These are phyloP conservation scores for Rhizopus stolonifer DNA, from an alignment of 371 early-diverging fungal genomes.

Conservation along the genomic window DNA sequence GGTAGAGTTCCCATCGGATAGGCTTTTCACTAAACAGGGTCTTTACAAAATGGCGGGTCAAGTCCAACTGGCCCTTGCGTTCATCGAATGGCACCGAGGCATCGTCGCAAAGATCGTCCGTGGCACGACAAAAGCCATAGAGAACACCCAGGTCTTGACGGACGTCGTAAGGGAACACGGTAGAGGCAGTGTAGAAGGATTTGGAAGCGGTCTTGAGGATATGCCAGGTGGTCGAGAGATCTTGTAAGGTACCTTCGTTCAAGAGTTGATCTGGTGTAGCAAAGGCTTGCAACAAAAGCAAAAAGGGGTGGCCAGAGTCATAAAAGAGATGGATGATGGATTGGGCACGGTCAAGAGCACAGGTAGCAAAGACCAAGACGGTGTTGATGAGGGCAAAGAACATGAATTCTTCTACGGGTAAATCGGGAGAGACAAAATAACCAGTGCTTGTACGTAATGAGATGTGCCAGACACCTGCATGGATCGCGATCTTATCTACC, in stretches of 20 bases:
- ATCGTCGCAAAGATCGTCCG: slow-evolving; percentile 61
- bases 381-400: slow-evolving; percentile 59
- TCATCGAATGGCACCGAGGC: slow-evolving; percentile 24
- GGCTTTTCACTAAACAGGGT: slow-evolving; percentile 28
- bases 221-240: slow-evolving; percentile 29
- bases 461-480: slow-evolving; percentile 60
- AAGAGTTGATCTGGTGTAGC: slow-evolving; percentile 31
- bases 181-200: slow-evolving; percentile 58
- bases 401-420: slow-evolving; percentile 64
- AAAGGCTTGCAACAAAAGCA: slow-evolving; percentile 30
- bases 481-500: slow-evolving; percentile 55
- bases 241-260: slow-evolving; percentile 17
- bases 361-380: slow-evolving; percentile 60
- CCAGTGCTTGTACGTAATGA: slow-evolving; percentile 46
- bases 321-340: slow-evolving; percentile 34
- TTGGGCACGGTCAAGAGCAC: slow-evolving; percentile 54
- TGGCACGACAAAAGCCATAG: slow-evolving; percentile 64
- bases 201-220: slow-evolving; percentile 44
- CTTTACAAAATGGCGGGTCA: slow-evolving; percentile 28
- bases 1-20: slow-evolving; percentile 32
- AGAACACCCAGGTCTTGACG: slow-evolving; percentile 55
- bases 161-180: slow-evolving; percentile 44
- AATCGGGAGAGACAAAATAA: slow-evolving; percentile 36
- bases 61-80: slow-evolving; percentile 24
- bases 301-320: background rate